These are phyloP conservation scores for Tolypocladium endophyticum DNA, from an alignment of 2,329 filamentous ascomycete genomes.

Conservation along the genomic window DNA sequence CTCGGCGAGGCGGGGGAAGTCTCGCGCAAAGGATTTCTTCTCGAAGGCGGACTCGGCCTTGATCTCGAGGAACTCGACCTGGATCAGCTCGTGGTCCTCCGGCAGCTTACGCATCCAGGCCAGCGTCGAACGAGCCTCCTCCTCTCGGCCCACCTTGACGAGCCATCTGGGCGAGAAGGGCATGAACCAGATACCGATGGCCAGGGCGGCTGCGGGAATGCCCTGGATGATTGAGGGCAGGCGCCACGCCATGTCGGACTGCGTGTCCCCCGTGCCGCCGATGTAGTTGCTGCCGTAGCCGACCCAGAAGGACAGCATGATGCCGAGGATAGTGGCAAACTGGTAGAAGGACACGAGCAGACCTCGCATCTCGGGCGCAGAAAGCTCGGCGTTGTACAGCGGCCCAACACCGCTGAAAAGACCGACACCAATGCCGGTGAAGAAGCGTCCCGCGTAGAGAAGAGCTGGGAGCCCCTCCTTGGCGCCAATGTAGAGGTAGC, in stretches of 20 bases:
- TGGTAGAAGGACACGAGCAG: conserved; percentile 53
- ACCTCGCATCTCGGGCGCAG: conserved; percentile 55
- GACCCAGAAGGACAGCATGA: conserved; percentile 40
- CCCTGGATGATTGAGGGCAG: conserved; percentile 35
- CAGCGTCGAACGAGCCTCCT: conserved; percentile 48
- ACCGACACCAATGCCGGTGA: conserved; percentile 38
- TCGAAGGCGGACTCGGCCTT: conserved; percentile 70
- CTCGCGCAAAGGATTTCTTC: conserved; percentile 55
- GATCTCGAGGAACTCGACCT: conserved; percentile 73
- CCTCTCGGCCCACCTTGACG: conserved; percentile 58
- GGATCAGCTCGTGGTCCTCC: conserved; percentile 54
- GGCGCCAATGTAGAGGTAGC: conserved; percentile 34
- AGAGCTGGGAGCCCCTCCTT: conserved; percentile 24
- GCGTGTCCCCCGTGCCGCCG: conserved; percentile 30
- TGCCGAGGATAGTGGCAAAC: conserved; percentile 46
- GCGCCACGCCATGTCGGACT: conserved; percentile 31
- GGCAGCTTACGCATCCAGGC: conserved; percentile 53
- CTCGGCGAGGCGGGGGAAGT: conserved; percentile 34
- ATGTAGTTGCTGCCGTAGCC: conserved; percentile 36
- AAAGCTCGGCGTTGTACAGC: conserved; percentile 40
- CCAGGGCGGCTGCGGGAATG: conserved; percentile 40
- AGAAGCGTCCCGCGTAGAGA: conserved; percentile 37
- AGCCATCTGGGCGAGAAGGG: conserved; percentile 72
- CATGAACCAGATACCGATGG: conserved; percentile 61
- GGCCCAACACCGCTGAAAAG: conserved; percentile 33